Evolutionary conservation across 306 rosid species (phyloP), one percentile per base, ranked within the genome.

Genomic region (Sphenostylis stenocarpa): DNA sequence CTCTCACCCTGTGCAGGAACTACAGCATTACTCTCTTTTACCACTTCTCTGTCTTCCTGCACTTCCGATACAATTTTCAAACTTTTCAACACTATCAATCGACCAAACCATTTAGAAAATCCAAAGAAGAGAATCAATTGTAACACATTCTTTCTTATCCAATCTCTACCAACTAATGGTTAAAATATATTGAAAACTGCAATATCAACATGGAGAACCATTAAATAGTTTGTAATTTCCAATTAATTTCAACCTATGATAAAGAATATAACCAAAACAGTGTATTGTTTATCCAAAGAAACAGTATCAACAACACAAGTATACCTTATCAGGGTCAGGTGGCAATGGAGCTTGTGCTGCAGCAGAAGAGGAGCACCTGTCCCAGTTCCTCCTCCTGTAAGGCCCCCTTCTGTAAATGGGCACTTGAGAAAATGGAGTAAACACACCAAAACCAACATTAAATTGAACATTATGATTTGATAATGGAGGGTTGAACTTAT

Each of bases 291-390:
- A 60, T 33, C 15, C 45, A 61, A 33, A 63, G 7, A 17, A 58
- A 79, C 19, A 73, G 16, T 12, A 52, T 58, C n/a, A 52, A 65
- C 47, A 63, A 64, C 17, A 39, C 67, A 16, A 73, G 7, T 34
- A 80, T 63, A 85, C 89, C 89, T 86, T 77, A 80, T 86, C 87
- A 55, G 87, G 87, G 74, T 83, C 76, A 21, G 87, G 83, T 36
- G 87, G 83, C 74, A 86, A 77, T 19, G 87, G 77, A 62, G 79
- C 7, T 12, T 73, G 66, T 44, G 68, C 0, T 17, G 83, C 36
- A 44, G 77, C 34, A 66, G 89, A 56, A 74, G 82, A 43, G 67
- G 48, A 39, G 65, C 84, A 69, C 28, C 31, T 80, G 53, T 45
- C 69, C 76, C 45, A 36, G 10, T 41, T 77, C 77, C 77, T 83